Base-by-base conservation (phyloP, 1,284 basidiomycete species). In the Ganoderma boninense region DNA sequence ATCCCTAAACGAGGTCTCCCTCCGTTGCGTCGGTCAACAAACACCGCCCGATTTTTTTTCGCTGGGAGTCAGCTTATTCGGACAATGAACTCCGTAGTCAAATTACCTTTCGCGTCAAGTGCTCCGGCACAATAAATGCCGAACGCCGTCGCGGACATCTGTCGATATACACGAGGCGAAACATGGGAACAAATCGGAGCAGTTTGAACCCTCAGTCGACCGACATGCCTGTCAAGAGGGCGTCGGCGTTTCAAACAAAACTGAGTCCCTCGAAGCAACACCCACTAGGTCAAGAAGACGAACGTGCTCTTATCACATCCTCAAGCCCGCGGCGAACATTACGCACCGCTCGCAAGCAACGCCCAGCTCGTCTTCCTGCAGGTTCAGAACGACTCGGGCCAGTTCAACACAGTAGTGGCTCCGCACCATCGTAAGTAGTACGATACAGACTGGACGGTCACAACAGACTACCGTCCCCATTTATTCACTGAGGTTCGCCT, bases 1-100 rank as follows among this genome's bases (percentile, higher is more conserved):
- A 66, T 85, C 83, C 65, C 79, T 73, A 68, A 85, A 44, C 7
- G 42, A 62, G 10, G 60, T 40, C 10, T 62, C 40, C 60, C 60
- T 62, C 29, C 49, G 60, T 26, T 16, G 4, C n/a, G 2, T 20
- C 29, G 6, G 16, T 57, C 54, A 57, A 18, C 18, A 5, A 40
- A 40, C 35, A 32, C 4, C 10, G 16, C 5, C 18, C 38, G 38
- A 11, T 40, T 40, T 11, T 40, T 40, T 11, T 11, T 40, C 38
- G 38, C 38, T 40, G 38, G 23, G 10, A 54, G 23, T 54, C 32
- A 32, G 14, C 23, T 26, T 54, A 49, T 14, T 26, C 13, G 4
- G n/a, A 54, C 49, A 54, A 54, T 26, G 14, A 54, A 14, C 23
- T n/a, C 23, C 11, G 23, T 26, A 54, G 23, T 54, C 49, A 26